Percentiles rank a stretch among this genome's conserved stretches.
These are phyloP conservation scores for Tetradesmus lagerheimii DNA, from an alignment of 139 green algal species.

Conservation along the genomic window DNA sequence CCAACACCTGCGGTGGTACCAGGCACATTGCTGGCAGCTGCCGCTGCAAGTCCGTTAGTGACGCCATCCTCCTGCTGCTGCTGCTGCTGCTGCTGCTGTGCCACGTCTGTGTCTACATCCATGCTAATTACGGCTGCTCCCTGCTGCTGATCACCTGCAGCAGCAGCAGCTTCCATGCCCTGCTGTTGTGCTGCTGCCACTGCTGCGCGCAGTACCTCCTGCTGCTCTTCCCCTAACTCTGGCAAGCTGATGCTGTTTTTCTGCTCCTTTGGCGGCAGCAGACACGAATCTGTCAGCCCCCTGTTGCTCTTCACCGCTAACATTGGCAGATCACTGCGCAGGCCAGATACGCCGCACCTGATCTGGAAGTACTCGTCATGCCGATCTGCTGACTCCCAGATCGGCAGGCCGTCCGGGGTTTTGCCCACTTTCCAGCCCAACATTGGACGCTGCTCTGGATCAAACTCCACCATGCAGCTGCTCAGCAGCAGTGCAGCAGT, in stretches of 20 bases:
- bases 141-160: neutral
- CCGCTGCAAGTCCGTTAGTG: neutral
- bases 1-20: neutral
- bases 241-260: neutral
- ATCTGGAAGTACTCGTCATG: constrained; percentile 44
- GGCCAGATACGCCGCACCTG: constrained; percentile 1
- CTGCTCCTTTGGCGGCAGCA: neutral
- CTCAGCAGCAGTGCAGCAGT: constrained; percentile 30
- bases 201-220: neutral
- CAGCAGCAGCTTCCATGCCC: neutral
- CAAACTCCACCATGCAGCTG: neutral
- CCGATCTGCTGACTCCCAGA: neutral
- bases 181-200: neutral
- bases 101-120: neutral
- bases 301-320: constrained; percentile 31
- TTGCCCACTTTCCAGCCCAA: constrained; percentile 36
- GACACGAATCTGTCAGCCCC: constrained; percentile 24
- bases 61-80: neutral
- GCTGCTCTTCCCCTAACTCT: neutral
- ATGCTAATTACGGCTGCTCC: neutral
- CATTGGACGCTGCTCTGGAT: constrained; percentile 36
- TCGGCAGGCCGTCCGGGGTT: neutral
- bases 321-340: constrained; percentile 29
- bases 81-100: constrained; percentile 22
- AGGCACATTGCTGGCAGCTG: neutral